These are phyloP conservation scores for Botryosphaeria dothidea DNA, from an alignment of 2,329 filamentous ascomycete species.

Conservation along the genomic window DNA sequence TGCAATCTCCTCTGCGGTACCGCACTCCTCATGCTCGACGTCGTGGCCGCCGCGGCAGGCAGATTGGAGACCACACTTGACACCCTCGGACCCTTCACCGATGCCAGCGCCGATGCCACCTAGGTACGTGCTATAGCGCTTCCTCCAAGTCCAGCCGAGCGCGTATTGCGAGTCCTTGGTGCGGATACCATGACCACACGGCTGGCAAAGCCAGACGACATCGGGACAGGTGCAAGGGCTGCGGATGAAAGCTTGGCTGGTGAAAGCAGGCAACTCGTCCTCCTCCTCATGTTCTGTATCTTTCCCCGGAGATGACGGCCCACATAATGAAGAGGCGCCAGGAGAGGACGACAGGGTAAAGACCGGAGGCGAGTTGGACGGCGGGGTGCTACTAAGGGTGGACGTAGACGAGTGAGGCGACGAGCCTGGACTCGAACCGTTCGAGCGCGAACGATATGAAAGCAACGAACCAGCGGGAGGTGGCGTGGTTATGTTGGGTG, in stretches of 20 bases:
- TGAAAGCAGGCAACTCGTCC: conserved; percentile 36
- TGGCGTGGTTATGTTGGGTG: conserved; percentile 23
- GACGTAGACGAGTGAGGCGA: conserved; percentile 26
- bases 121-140: conserved; percentile 74
- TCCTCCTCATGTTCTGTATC: conserved; percentile 22
- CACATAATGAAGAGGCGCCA: not conserved
- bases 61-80: conserved; percentile 80
- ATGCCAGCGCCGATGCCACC: conserved; percentile 84
- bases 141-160: conserved; percentile 85
- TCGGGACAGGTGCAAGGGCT: conserved; percentile 60
- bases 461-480: conserved; percentile 26
- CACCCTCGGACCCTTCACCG: conserved; percentile 83
- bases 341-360: conserved; percentile 10
- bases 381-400: conserved; percentile 26
- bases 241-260: conserved; percentile 51
- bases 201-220: conserved; percentile 80
- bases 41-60: conserved; percentile 74
- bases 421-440: conserved; percentile 1
- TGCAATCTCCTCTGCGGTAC: conserved; percentile 1
- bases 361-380: conserved; percentile 1
- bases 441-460: conserved; percentile 3
- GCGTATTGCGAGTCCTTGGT: conserved; percentile 60
- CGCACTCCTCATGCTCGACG: conserved; percentile 83
- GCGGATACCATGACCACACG: conserved; percentile 73
- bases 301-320: conserved; percentile 8